Base-by-base conservation (phyloP, 768 basidiomycete genomes). In the Hygrocybe coccinea region DNA sequence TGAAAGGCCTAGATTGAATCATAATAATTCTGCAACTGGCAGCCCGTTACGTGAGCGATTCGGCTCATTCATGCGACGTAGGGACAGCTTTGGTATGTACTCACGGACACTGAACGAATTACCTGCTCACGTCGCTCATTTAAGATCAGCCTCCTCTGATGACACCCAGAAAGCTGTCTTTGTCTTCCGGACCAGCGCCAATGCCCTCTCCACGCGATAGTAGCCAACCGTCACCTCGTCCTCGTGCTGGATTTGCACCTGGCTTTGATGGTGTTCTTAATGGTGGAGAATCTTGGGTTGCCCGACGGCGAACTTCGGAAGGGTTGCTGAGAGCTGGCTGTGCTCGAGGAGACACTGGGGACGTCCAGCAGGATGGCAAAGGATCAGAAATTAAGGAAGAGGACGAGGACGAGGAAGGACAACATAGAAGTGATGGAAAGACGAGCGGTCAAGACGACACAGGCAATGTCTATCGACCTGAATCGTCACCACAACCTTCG, bases 191-290 rank as follows among this genome's bases (percentile, higher is more conserved):
- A 54, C 85, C 85, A 62, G 73, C 75, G 22, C 70, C 82, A n/a
- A 62, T 76, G 15, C 57, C 72, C 53, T 81, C 84, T 43, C 78
- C 87, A 37, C 84, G 87, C 47, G 87, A 87, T 49, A 65, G 67
- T 11, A 75, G 74, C 19, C 71, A 82, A 53, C 79, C 82, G 41
- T 87, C 88, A 35, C 86, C 89, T 60, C 85, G 89, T 52, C 76
- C 76, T 58, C 82, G 87, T 52, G 74, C 81, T 54, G 78, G 82
- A 9, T 78, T 78, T 61, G 73, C 78, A 19, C 73, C 82, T 53
- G 79, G 79, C 55, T 88, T 90, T 60, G 89, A 91, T 62, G 87
- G 87, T n/a, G 80, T 89, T 9, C 72, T 90, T 48, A 76, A 73
- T 48, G 75, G 73, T 49, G 84, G 83, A 46, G 88, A 90, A 51